phyloP scores from a whole-genome alignment of 2,329 filamentous ascomycete species.

The Pseudogymnoascus sp. region DNA sequence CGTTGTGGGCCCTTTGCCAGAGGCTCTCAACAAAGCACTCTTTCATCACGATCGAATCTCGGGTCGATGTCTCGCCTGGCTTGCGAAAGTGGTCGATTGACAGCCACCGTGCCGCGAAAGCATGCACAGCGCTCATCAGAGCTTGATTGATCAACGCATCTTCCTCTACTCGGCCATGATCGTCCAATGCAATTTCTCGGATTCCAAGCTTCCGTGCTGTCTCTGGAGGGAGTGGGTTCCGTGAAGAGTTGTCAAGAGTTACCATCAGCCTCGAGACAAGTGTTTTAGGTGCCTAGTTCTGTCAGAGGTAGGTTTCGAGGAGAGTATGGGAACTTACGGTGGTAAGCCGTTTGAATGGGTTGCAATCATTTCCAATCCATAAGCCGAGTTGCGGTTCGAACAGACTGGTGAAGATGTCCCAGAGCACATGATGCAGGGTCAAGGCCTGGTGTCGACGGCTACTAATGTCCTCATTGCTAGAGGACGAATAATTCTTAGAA shows the following conservation, averaged over 20 bases:
- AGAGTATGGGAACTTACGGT: background rate
- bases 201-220: background rate
- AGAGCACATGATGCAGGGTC: conserved; percentile 1
- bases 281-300: conserved; percentile 2
- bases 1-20: background rate
- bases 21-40: background rate
- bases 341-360: background rate
- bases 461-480: background rate
- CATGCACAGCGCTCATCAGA: conserved; percentile 4
- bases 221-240: background rate
- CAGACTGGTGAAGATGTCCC: background rate
- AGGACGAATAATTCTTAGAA: background rate
- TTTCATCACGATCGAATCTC: background rate
- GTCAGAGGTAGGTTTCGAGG: background rate
- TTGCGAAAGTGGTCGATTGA: background rate
- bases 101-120: background rate
- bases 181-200: background rate
- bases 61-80: background rate
- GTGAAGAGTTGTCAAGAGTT: background rate
- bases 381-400: conserved; percentile 2
- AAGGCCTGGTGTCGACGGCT: background rate
- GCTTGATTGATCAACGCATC: background rate
- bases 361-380: conserved; percentile 6
- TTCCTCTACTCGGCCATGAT: background rate
- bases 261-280: conserved; percentile 6